A percentile compares a stretch with the other conserved stretches of the same genome.
phyloP scores from a whole-genome alignment of 768 basidiomycete species.

The Boletus vermiculosoides region DNA sequence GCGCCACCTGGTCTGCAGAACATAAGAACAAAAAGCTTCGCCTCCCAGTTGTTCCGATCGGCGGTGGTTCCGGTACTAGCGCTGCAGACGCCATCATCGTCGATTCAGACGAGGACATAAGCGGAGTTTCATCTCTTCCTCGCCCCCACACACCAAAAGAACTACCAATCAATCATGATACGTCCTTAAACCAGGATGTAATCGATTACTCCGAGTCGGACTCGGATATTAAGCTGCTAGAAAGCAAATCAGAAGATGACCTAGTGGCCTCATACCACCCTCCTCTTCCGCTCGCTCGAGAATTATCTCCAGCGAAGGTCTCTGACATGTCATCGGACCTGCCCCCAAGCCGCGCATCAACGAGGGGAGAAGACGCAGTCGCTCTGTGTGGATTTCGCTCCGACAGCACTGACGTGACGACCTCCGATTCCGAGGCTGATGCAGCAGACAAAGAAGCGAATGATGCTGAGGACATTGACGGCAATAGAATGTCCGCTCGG shows the following conservation, averaged over 20 bases:
- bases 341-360: background rate
- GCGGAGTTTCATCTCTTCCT: background rate
- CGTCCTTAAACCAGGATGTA: slow-evolving; percentile 1
- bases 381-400: background rate
- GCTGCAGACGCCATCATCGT: slow-evolving; percentile 22
- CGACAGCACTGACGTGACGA: background rate
- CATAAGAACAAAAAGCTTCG: background rate
- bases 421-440: slow-evolving; percentile 10
- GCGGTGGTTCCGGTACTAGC: slow-evolving; percentile 10
- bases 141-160: background rate
- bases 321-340: background rate
- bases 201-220: background rate
- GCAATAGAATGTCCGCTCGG: background rate
- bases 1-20: background rate
- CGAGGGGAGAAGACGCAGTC: background rate
- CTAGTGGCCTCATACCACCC: background rate
- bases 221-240: slow-evolving; percentile 12
- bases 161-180: background rate
- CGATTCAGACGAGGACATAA: slow-evolving; percentile 20
- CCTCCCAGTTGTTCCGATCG: background rate
- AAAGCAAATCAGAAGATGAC: background rate
- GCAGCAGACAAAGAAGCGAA: background rate
- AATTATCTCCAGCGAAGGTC: background rate
- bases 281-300: slow-evolving; percentile 1
- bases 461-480: background rate